Conservation (phyloP, 306 rosid genomes). For the Styphnolobium japonicum region DNA sequence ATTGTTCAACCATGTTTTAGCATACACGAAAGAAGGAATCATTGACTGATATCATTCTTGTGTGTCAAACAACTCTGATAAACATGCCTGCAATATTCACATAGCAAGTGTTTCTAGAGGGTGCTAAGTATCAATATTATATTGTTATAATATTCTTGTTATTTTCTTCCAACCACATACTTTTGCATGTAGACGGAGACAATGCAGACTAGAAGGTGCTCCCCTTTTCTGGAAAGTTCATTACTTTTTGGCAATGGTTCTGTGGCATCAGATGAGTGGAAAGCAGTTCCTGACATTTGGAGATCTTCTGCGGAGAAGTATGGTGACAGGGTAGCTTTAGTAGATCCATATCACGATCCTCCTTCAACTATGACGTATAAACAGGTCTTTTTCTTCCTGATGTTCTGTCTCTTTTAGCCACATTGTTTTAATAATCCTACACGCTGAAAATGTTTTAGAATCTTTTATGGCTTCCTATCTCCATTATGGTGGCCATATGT, state of each 20-base stretch:
- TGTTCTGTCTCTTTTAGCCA: neutral
- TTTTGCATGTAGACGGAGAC: conserved; percentile 44
- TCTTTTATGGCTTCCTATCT: neutral
- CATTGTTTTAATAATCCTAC: neutral
- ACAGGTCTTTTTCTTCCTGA: too few species aligned
- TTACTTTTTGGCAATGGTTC: conserved; percentile 38
- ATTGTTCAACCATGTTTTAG: neutral
- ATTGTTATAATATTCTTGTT: neutral
- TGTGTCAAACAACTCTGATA: neutral
- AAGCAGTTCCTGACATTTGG: conserved; percentile 96
- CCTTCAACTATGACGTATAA: conserved; percentile 82
- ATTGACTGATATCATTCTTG: neutral
- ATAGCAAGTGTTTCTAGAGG: neutral
- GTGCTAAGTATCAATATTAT: neutral
- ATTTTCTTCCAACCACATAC: neutral
- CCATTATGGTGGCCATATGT: neutral
- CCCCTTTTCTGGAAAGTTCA: conserved; percentile 80
- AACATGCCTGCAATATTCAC: neutral
- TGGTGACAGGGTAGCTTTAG: conserved; percentile 70
- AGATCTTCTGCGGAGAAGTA: conserved; percentile 80
- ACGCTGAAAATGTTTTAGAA: conserved; percentile 3
- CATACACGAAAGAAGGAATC: neutral
- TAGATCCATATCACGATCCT: conserved; percentile 84
- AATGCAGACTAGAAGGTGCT: conserved; percentile 59
- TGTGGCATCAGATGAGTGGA: conserved; percentile 65